These are phyloP conservation scores for Podospora fimiseda DNA, from an alignment of 495 filamentous ascomycete genomes.

Conservation along the genomic window DNA sequence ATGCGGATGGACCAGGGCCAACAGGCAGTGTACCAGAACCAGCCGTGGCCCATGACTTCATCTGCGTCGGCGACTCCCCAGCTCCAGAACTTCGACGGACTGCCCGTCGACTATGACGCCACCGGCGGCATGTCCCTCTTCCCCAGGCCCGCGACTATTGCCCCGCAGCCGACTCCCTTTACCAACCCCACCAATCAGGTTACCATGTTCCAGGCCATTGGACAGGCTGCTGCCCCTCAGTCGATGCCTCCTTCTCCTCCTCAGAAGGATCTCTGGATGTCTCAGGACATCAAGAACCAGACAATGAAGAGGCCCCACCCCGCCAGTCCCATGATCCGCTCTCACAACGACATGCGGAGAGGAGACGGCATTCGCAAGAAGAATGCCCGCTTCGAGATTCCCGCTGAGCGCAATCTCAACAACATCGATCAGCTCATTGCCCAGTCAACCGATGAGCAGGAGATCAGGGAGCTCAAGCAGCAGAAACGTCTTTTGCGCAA, in stretches of 20 bases:
- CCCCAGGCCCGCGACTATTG: constrained; percentile 41
- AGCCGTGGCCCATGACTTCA: constrained; percentile 55
- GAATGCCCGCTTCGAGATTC: constrained; percentile 98
- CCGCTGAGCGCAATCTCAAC: constrained; percentile 81
- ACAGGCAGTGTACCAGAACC: constrained; percentile 40
- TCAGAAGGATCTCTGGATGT: constrained; percentile 49
- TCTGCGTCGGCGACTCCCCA: constrained; percentile 41
- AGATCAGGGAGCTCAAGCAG: constrained; percentile 97
- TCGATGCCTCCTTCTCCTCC: constrained; percentile 48
- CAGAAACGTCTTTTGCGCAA: constrained; percentile 95
- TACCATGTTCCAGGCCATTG: constrained; percentile 46
- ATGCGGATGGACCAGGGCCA: constrained; percentile 53
- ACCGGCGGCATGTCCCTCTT: constrained; percentile 39
- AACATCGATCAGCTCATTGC: constrained; percentile 94
- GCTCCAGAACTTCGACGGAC: constrained; percentile 55
- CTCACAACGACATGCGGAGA: constrained; percentile 71
- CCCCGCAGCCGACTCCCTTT: constrained; percentile 45
- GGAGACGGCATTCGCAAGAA: constrained; percentile 98
- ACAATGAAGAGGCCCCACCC: constrained; percentile 65
- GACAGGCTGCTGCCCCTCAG: constrained; percentile 26
- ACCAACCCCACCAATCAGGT: constrained; percentile 41
- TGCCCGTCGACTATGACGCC: constrained; percentile 55
- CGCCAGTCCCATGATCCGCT: constrained; percentile 65
- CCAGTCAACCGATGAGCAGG: constrained; percentile 81
- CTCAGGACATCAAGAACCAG: constrained; percentile 50